Percentiles rank a stretch among this genome's conserved stretches.
phyloP scores from a whole-genome alignment of 257 asterid genomes.

The Lycium ferocissimum region DNA sequence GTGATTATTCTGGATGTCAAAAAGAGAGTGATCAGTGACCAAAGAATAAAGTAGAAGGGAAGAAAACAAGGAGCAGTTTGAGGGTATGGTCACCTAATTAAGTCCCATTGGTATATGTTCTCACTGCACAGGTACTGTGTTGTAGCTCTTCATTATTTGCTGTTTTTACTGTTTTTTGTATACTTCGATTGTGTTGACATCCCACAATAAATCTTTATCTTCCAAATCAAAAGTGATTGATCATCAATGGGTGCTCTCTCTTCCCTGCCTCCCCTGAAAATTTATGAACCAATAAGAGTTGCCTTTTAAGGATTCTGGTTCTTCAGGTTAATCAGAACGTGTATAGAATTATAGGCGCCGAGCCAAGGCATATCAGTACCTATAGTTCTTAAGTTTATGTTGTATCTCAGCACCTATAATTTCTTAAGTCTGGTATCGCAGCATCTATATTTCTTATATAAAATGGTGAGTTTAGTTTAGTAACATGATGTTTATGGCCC shows the following conservation, averaged over 20 bases:
- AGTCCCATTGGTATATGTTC: background rate
- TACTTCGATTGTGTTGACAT: background rate
- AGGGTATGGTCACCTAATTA: background rate
- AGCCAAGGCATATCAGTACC: background rate
- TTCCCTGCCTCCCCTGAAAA: too few species aligned
- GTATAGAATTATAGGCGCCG: background rate
- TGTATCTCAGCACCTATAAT: background rate
- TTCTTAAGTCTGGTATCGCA: background rate
- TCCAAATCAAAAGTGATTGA: constrained; percentile 2
- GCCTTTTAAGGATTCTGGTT: constrained; percentile 2
- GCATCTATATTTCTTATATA: background rate
- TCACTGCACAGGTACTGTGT: background rate
- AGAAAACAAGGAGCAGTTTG: background rate
- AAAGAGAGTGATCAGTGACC: background rate
- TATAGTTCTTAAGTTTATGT: constrained; percentile 4
- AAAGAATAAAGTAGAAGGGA: background rate
- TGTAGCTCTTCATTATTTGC: background rate
- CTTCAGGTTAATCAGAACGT: background rate
- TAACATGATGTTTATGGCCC: background rate
- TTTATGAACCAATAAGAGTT: background rate
- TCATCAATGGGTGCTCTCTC: background rate
- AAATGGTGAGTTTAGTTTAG: background rate
- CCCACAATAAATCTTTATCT: background rate
- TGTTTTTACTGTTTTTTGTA: background rate
- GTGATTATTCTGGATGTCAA: background rate